Base-by-base conservation (phyloP, 2,329 filamentous ascomycete genomes). In the Hypoxylon sp. region DNA sequence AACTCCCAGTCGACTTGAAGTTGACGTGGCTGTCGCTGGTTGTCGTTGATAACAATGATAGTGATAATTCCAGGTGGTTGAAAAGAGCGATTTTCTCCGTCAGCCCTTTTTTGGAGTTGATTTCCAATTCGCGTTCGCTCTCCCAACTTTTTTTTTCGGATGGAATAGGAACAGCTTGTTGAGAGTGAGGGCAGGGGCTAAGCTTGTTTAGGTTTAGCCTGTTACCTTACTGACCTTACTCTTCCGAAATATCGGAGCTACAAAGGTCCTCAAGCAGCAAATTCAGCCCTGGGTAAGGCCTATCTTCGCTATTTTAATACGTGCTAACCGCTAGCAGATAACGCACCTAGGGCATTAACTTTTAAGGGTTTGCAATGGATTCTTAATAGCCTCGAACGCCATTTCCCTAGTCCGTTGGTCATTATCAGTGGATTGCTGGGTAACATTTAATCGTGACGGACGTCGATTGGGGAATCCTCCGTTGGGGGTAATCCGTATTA, bases 31-130 rank as follows among this genome's bases (percentile, higher is more conserved):
- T 35, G 40, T 47, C 20, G 23, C 25, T 49, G 26, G 27, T 52
- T 40, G 26, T 43, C 21, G 45, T 25, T 37, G 43, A 29, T 52
- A 38, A 31, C 36, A 44, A 31, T 42, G 9, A 35, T 13, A 35
- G 13, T 44, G 35, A 16, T 19, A 25, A n/a, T n/a, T n/a, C n/a
- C n/a, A n/a, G 35, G 52, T 43, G 41, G 48, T 20, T 50, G 30
- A 44, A 49, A 52, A 63, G 60, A 65, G 63, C 64, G 60, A 65
- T 63, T 61, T 66, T 66, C 59, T 60, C 62, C 63, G 59, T 61
- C 48, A 63, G 61, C 57, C 29, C 27, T 47, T 61, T 62, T 61
- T 61, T 53, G 51, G 51, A 57, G 55, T 51, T 55, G 43, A 31
- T 55, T 17, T 34, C 34, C 49, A 53, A 55, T 53, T 48, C 45